These are phyloP conservation scores for Cucurbitaria berberidis DNA, from an alignment of 2,329 filamentous ascomycete species.

Conservation along the genomic window DNA sequence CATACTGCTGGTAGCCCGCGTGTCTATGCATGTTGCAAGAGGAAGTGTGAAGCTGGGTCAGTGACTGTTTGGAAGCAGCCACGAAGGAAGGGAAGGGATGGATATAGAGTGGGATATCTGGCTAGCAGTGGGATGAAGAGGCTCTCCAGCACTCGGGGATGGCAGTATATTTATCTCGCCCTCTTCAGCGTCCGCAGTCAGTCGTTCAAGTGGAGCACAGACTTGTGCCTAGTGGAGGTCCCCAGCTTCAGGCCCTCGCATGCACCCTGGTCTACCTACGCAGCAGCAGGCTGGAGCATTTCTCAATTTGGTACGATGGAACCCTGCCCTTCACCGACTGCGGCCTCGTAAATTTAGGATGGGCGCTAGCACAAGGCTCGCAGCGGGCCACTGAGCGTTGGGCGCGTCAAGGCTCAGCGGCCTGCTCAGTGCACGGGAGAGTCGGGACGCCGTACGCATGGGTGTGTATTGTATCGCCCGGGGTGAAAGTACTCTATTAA, in stretches of 20 bases:
- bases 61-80: slow-evolving; percentile 36
- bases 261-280: slow-evolving; percentile 32
- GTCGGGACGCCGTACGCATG: slow-evolving; percentile 30
- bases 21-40: slow-evolving; percentile 52
- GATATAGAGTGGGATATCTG: slow-evolving; percentile 26
- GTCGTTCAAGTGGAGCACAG: slow-evolving; percentile 37
- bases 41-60: slow-evolving; percentile 12
- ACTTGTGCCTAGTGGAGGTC: slow-evolving; percentile 36
- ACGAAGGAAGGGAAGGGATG: slow-evolving; percentile 14
- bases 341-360: slow-evolving; percentile 41
- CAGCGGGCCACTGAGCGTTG: slow-evolving; percentile 37
- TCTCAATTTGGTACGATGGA: slow-evolving; percentile 33
- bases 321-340: slow-evolving; percentile 41
- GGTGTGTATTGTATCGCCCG: slow-evolving; percentile 18
- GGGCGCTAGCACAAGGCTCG: slow-evolving; percentile 33
- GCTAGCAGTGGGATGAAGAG: slow-evolving; percentile 29
- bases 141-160: slow-evolving; percentile 31
- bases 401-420: slow-evolving; percentile 28
- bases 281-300: slow-evolving; percentile 31
- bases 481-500: slow-evolving; percentile 26
- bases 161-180: slow-evolving; percentile 41
- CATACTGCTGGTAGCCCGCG: slow-evolving; percentile 54
- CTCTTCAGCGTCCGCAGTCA: slow-evolving; percentile 32
- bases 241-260: slow-evolving; percentile 40
- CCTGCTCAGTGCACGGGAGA: slow-evolving; percentile 28